Evolutionary conservation across 768 basidiomycete genomes (phyloP).

Genomic region (Ramaria sp.): DNA sequence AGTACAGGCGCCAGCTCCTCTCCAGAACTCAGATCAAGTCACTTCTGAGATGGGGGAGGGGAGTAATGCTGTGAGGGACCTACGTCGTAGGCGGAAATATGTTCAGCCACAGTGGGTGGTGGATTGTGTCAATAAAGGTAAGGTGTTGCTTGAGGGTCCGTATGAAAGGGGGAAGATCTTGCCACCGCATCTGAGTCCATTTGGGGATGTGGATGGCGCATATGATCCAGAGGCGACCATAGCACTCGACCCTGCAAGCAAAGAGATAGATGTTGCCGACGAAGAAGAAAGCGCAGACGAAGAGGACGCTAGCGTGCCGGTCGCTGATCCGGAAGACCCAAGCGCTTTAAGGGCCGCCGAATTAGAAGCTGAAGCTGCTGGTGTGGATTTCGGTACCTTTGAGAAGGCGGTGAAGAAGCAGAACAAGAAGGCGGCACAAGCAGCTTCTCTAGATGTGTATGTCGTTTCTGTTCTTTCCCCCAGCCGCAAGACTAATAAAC

Average conservation of each 20-base stretch:
- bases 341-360: slow-evolving; percentile 77
- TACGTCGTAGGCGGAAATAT: slow-evolving; percentile 63
- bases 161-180: slow-evolving; percentile 80
- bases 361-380: slow-evolving; percentile 83
- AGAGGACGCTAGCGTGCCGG: slow-evolving; percentile 19
- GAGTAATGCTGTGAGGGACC: slow-evolving; percentile 47
- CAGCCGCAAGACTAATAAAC: neutral
- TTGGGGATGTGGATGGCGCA: slow-evolving; percentile 71
- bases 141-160: slow-evolving; percentile 71
- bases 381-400: slow-evolving; percentile 70
- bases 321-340: slow-evolving; percentile 37
- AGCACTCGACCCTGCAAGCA: slow-evolving; percentile 20
- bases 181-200: slow-evolving; percentile 94
- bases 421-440: slow-evolving; percentile 33
- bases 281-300: slow-evolving; percentile 24
- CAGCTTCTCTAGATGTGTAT: slow-evolving; percentile 14
- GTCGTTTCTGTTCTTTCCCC: neutral
- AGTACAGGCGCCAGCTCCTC: slow-evolving; percentile 19
- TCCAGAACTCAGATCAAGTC: slow-evolving; percentile 4
- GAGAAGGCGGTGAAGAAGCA: slow-evolving; percentile 63
- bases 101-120: slow-evolving; percentile 98
- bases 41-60: slow-evolving; percentile 28
- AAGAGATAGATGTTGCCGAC: slow-evolving; percentile 21
- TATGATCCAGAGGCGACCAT: slow-evolving; percentile 51
- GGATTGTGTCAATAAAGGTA: slow-evolving; percentile 86